Evolutionary conservation across 345 rosid genomes (phyloP).

Genomic region (Populus davidiana): DNA sequence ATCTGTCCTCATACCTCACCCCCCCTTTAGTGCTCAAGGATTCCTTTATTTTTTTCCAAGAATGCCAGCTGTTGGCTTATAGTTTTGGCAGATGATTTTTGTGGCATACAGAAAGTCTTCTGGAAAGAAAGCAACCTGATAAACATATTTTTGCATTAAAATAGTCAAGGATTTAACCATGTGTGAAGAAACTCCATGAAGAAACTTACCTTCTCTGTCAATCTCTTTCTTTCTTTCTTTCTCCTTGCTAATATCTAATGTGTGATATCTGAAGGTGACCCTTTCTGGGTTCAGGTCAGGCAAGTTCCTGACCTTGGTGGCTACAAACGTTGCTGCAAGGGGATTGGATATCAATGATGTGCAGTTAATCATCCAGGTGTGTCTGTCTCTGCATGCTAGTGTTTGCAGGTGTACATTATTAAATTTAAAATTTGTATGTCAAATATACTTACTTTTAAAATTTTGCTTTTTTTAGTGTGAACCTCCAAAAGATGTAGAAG

Average conservation of each 20-base stretch:
- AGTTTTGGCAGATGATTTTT: neutral
- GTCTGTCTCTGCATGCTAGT: neutral
- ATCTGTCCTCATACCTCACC: neutral
- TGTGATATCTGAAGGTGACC: conserved; percentile 55
- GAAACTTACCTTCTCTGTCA: neutral
- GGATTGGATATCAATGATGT: conserved; percentile 95
- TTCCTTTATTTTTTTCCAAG: neutral
- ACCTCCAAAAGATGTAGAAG: conserved; percentile 98
- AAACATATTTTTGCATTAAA: neutral
- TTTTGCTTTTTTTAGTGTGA: conserved; percentile 57
- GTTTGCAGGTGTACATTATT: neutral
- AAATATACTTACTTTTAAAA: neutral
- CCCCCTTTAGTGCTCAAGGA: neutral
- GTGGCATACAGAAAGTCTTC: neutral
- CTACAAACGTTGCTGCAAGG: conserved; percentile 96
- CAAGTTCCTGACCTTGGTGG: conserved; percentile 82
- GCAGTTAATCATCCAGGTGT: conserved; percentile 92
- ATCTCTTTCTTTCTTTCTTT: neutral
- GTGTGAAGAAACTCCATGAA: neutral
- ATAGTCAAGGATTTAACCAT: neutral
- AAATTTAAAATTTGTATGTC: neutral
- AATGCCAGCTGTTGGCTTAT: neutral
- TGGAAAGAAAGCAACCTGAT: neutral
- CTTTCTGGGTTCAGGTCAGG: conserved; percentile 89
- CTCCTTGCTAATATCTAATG: conserved; percentile 1